Evolutionary conservation across 2,329 filamentous ascomycete genomes (phyloP).

Genomic region (Colletotrichum gigasporum): DNA sequence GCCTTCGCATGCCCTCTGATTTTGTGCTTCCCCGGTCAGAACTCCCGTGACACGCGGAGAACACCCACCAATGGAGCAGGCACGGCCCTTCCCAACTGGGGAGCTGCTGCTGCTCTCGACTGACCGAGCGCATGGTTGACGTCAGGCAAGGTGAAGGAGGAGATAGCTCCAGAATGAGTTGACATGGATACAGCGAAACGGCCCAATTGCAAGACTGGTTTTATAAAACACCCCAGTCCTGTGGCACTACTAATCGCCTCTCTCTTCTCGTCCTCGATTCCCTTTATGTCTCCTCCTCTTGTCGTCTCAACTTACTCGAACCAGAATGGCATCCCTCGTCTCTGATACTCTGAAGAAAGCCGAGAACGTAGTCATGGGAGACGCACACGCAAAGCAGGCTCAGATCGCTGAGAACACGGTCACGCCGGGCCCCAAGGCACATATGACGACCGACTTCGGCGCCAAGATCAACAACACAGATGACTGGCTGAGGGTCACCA

Average conservation of each 20-base stretch:
- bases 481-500: conserved; percentile 76
- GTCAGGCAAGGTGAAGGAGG: neutral
- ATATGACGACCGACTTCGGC: conserved; percentile 81
- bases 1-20: neutral
- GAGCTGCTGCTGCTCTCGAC: neutral
- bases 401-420: conserved; percentile 69
- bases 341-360: conserved; percentile 48
- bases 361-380: conserved; percentile 51
- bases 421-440: conserved; percentile 64
- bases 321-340: conserved; percentile 35
- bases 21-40: neutral
- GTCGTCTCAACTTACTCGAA: neutral
- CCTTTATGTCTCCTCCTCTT: neutral
- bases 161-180: neutral
- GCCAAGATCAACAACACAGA: conserved; percentile 79
- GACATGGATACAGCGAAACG: neutral
- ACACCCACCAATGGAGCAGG: conserved; percentile 14
- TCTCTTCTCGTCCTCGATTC: neutral
- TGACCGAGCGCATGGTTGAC: conserved; percentile 18
- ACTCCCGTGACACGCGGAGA: neutral
- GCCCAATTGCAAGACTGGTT: neutral
- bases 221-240: neutral
- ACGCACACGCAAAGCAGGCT: conserved; percentile 62
- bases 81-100: neutral
- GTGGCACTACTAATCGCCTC: neutral